Evolutionary conservation across 257 asterid genomes (phyloP), one percentile per base, ranked within the genome.

Genomic region (Fraxinus americana): DNA sequence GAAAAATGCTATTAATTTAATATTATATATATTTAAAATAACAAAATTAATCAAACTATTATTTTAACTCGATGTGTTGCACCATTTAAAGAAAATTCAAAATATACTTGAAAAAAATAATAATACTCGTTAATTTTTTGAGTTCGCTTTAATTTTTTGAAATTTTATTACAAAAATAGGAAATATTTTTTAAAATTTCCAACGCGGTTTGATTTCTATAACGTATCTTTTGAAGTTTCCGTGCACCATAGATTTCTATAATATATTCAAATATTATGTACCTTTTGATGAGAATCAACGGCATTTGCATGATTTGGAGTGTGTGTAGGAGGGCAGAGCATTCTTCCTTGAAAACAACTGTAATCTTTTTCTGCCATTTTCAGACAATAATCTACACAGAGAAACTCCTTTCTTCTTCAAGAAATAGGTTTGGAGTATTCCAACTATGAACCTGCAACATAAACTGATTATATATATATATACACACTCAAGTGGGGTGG

Each of bases 361-460:
- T 34, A 79, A 67, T 76, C 85, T 70, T 83, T 83, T 84, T 83
- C 86, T 82, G 79, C 87, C 84, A 81, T 84, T 68, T 79, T 69
- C 63, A 81, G 77, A 70, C 9, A 79, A 75, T 80, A 84, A 30
- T 83, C 76, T 61, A 63, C 70, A 77, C 81, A 77, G 80, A 50
- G 75, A 34, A 43, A 52, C 5, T 34, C 7, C 14, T 8, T 19
- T 16, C 14, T 23, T 61, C 78, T 72, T 80, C 83, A 67, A 75
- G 36, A n/a, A 71, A 63, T 27, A 59, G 73, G 67, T 50, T 50
- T 5, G 19, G 30, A 67, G 77, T 73, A 81, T 80, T 84, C 94
- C 94, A 79, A 91, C 89, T 85, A 77, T 79, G 83, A 86, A 90
- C 94, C 91, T 87, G 90, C 84, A 89, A 84, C 76, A 67, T 65